Evolutionary conservation across 2,329 filamentous ascomycete species (phyloP), one percentile per base, ranked within the genome.

Genomic region (Simplicillium sp.): DNA sequence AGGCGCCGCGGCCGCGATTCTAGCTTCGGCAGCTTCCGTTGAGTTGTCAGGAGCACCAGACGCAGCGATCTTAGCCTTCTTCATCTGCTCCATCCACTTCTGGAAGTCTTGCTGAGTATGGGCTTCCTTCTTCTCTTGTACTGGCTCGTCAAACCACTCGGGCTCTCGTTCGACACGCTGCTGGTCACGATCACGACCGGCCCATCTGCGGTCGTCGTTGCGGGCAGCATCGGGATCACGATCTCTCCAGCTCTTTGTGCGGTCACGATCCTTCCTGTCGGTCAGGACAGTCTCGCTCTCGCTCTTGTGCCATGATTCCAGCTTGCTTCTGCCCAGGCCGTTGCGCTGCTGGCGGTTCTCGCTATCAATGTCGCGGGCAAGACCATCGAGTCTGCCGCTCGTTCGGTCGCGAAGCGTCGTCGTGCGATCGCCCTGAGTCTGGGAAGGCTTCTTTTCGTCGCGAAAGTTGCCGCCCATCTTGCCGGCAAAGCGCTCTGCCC

Each of bases 21-120:
- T 53, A 16, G 61, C 51, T 25, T 62, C 65, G 14, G 60, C 44
- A 44, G 58, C 43, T 35, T 48, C 31, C 15, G 31, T 15, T 7
- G 31, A 33, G 12, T 33, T 15, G 12, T 33, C 43, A 34, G 44
- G 41, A 29, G 52, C 48, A 4, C 56, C 46, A 37, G 57, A 39
- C 7, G 51, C 54, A 35, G 54, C 58, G 44, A 57, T 64, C 52
- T 71, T 77, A 46, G 77, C 73, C 32, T 80, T 80, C 60, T 85
- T 90, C 87, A 94, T 94, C 48, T 74, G 75, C 52, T 94, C 87
- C 72, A 95, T 95, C 80, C 90, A 96, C 50, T 86, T 86, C 64
- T 94, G 83, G 60, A 96, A 94, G 50, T 96, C 89, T 55, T 94
- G 88, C 53, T 87, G 82, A 1, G 88, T 95, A 52, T 87, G 84